Conservation (phyloP, 371 early-diverging fungal genomes). For the Mortierella sp. region DNA sequence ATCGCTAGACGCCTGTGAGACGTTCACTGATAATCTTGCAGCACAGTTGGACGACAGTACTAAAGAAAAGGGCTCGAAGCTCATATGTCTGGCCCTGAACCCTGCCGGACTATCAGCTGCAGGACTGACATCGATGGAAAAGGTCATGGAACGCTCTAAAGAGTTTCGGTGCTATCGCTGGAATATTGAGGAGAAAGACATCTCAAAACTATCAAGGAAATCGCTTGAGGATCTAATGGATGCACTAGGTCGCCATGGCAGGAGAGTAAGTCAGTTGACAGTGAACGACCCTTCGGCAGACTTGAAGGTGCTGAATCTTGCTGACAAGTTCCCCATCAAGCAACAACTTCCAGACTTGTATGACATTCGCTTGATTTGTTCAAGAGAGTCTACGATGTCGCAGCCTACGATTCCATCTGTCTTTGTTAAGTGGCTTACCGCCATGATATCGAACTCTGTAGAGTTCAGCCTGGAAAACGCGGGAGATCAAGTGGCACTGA, state of each 20-base stretch:
- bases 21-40: slow-evolving; percentile 11
- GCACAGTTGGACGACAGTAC: not conserved
- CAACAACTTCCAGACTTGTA: not conserved
- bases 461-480: not conserved
- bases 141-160: not conserved
- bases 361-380: not conserved
- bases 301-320: not conserved
- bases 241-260: not conserved
- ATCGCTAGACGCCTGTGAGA: not conserved
- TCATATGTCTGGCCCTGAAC: slow-evolving; percentile 1
- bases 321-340: not conserved
- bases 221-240: not conserved
- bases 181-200: not conserved
- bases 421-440: not conserved
- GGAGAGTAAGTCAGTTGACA: not conserved
- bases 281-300: not conserved
- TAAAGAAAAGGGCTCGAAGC: slow-evolving; percentile 2
- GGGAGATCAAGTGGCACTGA: too few relatives aligned
- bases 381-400: not conserved
- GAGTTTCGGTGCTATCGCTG: not conserved
- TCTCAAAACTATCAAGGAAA: not conserved
- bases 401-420: not conserved
- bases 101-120: not conserved
- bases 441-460: not conserved
- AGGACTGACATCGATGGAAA: slow-evolving; percentile 2